These are phyloP conservation scores for Cutaneotrichosporon dermatis DNA, from an alignment of 1,284 basidiomycete genomes.

Conservation along the genomic window DNA sequence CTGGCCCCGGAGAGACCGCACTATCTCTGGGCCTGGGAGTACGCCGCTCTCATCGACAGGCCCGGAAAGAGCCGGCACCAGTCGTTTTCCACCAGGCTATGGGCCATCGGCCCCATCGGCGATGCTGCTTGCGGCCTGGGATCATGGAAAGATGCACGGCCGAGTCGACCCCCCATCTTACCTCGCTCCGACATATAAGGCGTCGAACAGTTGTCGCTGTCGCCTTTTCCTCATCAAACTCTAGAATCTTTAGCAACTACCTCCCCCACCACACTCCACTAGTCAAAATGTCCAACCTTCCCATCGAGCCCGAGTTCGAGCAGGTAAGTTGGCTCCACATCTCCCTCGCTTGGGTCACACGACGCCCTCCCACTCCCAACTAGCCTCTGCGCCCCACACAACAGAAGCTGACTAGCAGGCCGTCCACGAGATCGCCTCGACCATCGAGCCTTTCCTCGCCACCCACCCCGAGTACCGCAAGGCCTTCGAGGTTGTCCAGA, in stretches of 20 bases:
- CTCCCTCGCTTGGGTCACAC: neutral
- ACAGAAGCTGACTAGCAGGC: conserved; percentile 42
- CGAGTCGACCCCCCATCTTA: neutral
- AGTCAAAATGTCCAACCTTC: conserved; percentile 47
- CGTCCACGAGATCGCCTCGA: conserved; percentile 62
- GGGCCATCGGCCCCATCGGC: conserved; percentile 2
- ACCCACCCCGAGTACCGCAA: conserved; percentile 67
- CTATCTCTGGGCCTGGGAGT: neutral
- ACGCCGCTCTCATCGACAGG: neutral
- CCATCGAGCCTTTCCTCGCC: conserved; percentile 64
- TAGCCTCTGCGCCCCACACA: neutral
- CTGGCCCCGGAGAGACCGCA: neutral
- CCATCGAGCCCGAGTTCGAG: conserved; percentile 58
- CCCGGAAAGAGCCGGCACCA: conserved; percentile 2
- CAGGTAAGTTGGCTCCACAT: conserved; percentile 45
- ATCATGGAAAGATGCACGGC: neutral
- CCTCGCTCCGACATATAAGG: conserved; percentile 8
- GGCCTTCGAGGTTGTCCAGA: conserved; percentile 62
- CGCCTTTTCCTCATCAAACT: conserved; percentile 6
- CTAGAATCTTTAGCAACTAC: neutral
- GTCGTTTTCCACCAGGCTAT: too few relatives aligned
- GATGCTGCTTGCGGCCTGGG: neutral
- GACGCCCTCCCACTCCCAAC: neutral
- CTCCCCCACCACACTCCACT: conserved; percentile 1
- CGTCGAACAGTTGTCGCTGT: neutral